Percentiles rank a stretch among this genome's conserved stretches.
These are phyloP conservation scores for Castanea crenata DNA, from an alignment of 306 rosid species.

Conservation along the genomic window DNA sequence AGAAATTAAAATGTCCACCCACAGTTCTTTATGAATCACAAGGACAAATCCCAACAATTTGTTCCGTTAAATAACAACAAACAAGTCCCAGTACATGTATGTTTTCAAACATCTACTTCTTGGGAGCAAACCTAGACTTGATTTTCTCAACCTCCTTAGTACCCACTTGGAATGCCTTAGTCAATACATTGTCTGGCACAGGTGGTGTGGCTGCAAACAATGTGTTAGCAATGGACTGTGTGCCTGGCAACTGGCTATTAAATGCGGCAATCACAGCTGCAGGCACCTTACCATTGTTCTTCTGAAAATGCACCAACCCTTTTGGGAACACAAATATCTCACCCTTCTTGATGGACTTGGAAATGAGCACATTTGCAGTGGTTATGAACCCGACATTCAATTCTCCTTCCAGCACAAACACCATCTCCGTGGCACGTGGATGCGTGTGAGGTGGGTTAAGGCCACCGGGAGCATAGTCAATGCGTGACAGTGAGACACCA, in stretches of 20 bases:
- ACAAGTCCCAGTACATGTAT: background rate
- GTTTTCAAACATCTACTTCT: constrained; percentile 22
- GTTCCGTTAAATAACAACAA: background rate
- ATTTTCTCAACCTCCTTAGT: constrained; percentile 64
- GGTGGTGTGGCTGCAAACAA: constrained; percentile 65
- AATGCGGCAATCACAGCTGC: constrained; percentile 73
- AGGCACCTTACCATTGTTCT: constrained; percentile 53
- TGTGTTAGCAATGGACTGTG: constrained; percentile 52
- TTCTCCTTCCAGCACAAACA: constrained; percentile 65
- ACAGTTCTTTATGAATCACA: background rate
- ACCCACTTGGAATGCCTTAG: constrained; percentile 58
- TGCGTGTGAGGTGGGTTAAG: constrained; percentile 94
- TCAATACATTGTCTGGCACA: constrained; percentile 66
- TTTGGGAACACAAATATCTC: constrained; percentile 79
- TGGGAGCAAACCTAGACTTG: constrained; percentile 63
- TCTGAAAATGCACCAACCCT: constrained; percentile 81
- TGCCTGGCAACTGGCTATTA: constrained; percentile 86
- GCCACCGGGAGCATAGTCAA: constrained; percentile 89
- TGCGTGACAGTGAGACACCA: constrained; percentile 69
- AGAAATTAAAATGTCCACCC: background rate
- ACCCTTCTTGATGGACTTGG: constrained; percentile 68
- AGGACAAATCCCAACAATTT: background rate
- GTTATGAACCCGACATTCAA: constrained; percentile 85
- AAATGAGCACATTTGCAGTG: constrained; percentile 53
- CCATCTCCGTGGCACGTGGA: constrained; percentile 88